These are phyloP conservation scores for Adansonia digitata DNA, from an alignment of 345 rosid genomes.

Conservation along the genomic window DNA sequence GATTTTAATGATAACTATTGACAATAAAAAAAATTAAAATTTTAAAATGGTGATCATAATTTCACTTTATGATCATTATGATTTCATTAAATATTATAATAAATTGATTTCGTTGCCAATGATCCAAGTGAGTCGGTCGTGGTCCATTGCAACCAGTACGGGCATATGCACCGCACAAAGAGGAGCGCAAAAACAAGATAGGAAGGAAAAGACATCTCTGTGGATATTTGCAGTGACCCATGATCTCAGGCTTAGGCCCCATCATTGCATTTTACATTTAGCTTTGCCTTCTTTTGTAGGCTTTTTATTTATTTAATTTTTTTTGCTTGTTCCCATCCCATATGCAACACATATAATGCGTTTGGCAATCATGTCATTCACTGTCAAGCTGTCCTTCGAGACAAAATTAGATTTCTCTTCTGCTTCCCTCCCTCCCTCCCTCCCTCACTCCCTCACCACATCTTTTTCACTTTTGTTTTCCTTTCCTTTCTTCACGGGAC, in stretches of 20 bases:
- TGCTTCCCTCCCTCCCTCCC: neutral
- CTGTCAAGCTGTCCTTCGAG: neutral
- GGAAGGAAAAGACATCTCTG: neutral
- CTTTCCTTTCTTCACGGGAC: neutral
- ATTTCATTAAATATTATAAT: neutral
- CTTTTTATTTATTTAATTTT: neutral
- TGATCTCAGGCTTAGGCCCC: neutral
- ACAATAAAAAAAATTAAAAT: too few relatives aligned
- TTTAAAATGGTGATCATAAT: too few relatives aligned
- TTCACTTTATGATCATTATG: too few relatives aligned
- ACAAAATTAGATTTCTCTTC: neutral
- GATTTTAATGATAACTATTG: too few relatives aligned
- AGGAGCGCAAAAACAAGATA: slow-evolving; percentile 7
- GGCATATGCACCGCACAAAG: slow-evolving; percentile 11
- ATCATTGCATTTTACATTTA: neutral
- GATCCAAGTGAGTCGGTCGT: neutral
- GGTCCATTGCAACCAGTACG: slow-evolving; percentile 12
- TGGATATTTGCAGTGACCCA: neutral
- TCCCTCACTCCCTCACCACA: neutral
- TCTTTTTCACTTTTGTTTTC: neutral
- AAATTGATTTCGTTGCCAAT: neutral
- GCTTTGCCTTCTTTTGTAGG: neutral
- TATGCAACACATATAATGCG: neutral
- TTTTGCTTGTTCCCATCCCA: neutral
- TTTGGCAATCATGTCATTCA: neutral